Evolutionary conservation across 305 asterid genomes (phyloP).

Genomic region (Plantago coronopus): DNA sequence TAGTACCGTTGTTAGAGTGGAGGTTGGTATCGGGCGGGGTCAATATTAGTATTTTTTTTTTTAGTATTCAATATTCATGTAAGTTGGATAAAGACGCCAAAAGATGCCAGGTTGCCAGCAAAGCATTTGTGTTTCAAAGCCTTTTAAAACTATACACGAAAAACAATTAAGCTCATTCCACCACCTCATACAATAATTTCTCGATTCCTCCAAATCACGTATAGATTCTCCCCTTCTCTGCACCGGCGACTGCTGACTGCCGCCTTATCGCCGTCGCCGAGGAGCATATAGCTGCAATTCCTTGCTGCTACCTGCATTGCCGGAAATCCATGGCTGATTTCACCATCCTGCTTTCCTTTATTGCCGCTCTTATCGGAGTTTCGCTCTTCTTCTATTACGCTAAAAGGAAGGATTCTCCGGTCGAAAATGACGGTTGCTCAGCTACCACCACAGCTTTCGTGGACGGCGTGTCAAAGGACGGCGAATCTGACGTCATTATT

Average conservation of each 20-base stretch:
- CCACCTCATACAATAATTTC: neutral
- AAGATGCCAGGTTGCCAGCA: constrained; percentile 33
- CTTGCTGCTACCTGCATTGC: constrained; percentile 38
- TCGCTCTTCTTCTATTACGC: constrained; percentile 22
- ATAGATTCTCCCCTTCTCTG: neutral
- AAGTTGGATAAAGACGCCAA: constrained; percentile 23
- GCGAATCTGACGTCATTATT: constrained; percentile 45
- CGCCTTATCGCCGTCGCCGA: constrained; percentile 31
- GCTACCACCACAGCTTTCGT: constrained; percentile 26
- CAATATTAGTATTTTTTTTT: no score
- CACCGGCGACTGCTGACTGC: constrained; percentile 3
- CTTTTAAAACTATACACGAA: neutral
- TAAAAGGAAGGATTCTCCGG: constrained; percentile 12
- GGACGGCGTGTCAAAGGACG: constrained; percentile 38
- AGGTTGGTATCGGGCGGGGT: no score
- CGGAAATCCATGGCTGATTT: constrained; percentile 34
- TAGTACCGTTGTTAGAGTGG: no score
- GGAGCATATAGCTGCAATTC: neutral
- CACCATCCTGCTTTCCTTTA: constrained; percentile 24
- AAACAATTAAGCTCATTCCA: neutral
- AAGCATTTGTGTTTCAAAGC: constrained; percentile 14
- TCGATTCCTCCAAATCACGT: neutral
- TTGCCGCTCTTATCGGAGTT: constrained; percentile 28
- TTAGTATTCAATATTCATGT: no score
- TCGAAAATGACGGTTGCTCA: constrained; percentile 1